These are phyloP conservation scores for Bipolaris gigantea DNA, from an alignment of 2,329 filamentous ascomycete species.

Conservation along the genomic window DNA sequence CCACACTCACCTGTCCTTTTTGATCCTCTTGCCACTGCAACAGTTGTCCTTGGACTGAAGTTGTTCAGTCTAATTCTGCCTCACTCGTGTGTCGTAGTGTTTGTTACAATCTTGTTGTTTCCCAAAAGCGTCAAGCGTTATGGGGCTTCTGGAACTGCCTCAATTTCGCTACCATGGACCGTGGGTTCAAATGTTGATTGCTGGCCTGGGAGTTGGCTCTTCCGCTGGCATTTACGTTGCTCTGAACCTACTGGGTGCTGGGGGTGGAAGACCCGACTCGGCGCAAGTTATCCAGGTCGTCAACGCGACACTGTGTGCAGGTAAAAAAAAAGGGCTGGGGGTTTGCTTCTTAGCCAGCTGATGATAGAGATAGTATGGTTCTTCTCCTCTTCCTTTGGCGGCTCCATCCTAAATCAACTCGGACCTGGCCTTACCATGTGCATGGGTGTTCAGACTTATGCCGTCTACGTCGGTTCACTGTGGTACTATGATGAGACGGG, in stretches of 20 bases:
- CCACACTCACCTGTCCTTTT: not conserved
- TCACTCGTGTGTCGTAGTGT: not conserved
- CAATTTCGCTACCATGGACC: constrained; percentile 35
- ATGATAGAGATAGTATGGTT: constrained; percentile 30
- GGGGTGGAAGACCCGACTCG: constrained; percentile 34
- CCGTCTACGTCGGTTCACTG: constrained; percentile 36
- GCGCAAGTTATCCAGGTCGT: constrained; percentile 39
- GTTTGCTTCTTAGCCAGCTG: not conserved
- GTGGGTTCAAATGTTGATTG: constrained; percentile 38
- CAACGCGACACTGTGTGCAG: constrained; percentile 37
- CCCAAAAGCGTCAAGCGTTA: constrained; percentile 8
- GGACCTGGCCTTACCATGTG: constrained; percentile 38
- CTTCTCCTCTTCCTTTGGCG: constrained; percentile 38
- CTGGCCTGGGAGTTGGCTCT: constrained; percentile 33
- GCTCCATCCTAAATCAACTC: constrained; percentile 37
- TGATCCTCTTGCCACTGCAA: not conserved
- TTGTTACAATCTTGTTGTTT: not conserved
- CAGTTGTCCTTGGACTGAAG: not conserved
- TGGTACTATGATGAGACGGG: constrained; percentile 41
- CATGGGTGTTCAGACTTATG: constrained; percentile 37
- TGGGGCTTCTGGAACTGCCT: constrained; percentile 30
- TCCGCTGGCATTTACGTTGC: constrained; percentile 38
- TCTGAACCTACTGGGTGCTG: constrained; percentile 36
- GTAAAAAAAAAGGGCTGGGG: not conserved
- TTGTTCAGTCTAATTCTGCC: not conserved